A percentile compares a stretch with the other conserved stretches of the same genome.
phyloP scores from a whole-genome alignment of 2,329 filamentous ascomycete species.

The Gremmenia infestans region DNA sequence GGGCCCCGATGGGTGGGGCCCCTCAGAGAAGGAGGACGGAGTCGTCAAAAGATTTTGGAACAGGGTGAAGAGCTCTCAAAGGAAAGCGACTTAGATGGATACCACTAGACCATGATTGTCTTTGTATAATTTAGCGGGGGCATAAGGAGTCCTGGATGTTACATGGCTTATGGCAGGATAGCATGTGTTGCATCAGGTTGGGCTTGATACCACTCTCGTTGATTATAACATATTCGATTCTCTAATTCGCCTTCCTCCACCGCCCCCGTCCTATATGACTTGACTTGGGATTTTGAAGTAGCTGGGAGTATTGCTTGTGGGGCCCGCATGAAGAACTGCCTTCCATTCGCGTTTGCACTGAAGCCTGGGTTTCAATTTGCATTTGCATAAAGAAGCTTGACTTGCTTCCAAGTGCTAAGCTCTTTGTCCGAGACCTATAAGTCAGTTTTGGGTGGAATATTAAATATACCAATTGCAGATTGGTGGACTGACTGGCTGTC shows the following conservation, averaged over 20 bases:
- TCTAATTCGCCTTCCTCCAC: not conserved
- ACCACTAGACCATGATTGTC: not conserved
- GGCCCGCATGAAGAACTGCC: too few relatives aligned
- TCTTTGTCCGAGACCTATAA: too few relatives aligned
- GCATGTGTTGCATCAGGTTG: constrained; percentile 11
- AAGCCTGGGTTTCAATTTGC: too few relatives aligned
- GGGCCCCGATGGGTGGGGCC: constrained; percentile 36
- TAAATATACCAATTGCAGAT: too few relatives aligned
- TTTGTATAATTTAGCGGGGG: not conserved
- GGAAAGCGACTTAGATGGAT: constrained; percentile 11
- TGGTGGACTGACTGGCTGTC: too few relatives aligned
- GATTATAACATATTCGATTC: constrained; percentile 1
- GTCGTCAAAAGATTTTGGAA: constrained; percentile 63
- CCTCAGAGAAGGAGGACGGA: constrained; percentile 44
- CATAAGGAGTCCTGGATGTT: not conserved
- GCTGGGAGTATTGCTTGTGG: too few relatives aligned
- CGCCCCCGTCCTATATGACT: too few relatives aligned
- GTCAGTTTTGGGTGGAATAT: too few relatives aligned
- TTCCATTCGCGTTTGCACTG: too few relatives aligned
- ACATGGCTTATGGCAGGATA: constrained; percentile 3
- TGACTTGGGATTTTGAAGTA: too few relatives aligned
- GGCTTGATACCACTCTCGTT: constrained; percentile 18
- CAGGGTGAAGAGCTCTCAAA: constrained; percentile 39
- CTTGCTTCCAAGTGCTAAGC: too few relatives aligned
- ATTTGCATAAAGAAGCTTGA: too few relatives aligned